Evolutionary conservation across 2,329 filamentous ascomycete genomes (phyloP).

Genomic region (Orbilia oligospora): DNA sequence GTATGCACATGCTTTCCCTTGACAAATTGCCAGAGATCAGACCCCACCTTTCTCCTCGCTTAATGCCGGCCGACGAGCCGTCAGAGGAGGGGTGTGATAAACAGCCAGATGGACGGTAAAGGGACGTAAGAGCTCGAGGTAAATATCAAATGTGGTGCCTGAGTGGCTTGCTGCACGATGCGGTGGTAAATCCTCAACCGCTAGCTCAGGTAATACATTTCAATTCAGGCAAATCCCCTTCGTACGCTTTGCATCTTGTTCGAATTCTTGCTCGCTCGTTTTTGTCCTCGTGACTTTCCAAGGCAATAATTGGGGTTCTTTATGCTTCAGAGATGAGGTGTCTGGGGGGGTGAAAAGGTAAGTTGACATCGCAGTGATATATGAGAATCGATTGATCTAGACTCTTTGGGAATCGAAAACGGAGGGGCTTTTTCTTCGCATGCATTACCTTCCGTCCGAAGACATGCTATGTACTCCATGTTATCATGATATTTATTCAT

Average conservation of each 20-base stretch:
- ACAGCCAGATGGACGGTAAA: slow-evolving; percentile 32
- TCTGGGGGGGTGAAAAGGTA: slow-evolving; percentile 13
- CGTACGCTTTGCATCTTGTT: slow-evolving; percentile 8
- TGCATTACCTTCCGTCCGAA: slow-evolving; percentile 32
- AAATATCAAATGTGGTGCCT: neutral
- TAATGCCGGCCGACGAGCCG: slow-evolving; percentile 53
- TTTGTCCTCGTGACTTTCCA: slow-evolving; percentile 21
- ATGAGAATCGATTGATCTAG: slow-evolving; percentile 38
- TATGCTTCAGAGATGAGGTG: slow-evolving; percentile 1
- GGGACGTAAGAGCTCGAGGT: slow-evolving; percentile 22
- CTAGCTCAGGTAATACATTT: slow-evolving; percentile 26
- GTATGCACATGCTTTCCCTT: slow-evolving; percentile 9
- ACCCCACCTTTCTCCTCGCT: slow-evolving; percentile 37
- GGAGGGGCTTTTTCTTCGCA: neutral
- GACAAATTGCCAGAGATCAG: slow-evolving; percentile 1
- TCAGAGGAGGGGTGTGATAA: slow-evolving; percentile 20
- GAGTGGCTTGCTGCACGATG: slow-evolving; percentile 53
- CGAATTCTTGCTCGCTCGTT: neutral
- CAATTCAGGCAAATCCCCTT: slow-evolving; percentile 40
- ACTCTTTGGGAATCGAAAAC: slow-evolving; percentile 17
- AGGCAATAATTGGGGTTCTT: slow-evolving; percentile 18
- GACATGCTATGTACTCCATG: slow-evolving; percentile 9
- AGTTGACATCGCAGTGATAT: slow-evolving; percentile 36
- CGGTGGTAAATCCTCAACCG: slow-evolving; percentile 40
- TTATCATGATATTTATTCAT: slow-evolving; percentile 29